These are phyloP conservation scores for Pleomassaria siparia DNA, from an alignment of 2,329 filamentous ascomycete species.

Conservation along the genomic window DNA sequence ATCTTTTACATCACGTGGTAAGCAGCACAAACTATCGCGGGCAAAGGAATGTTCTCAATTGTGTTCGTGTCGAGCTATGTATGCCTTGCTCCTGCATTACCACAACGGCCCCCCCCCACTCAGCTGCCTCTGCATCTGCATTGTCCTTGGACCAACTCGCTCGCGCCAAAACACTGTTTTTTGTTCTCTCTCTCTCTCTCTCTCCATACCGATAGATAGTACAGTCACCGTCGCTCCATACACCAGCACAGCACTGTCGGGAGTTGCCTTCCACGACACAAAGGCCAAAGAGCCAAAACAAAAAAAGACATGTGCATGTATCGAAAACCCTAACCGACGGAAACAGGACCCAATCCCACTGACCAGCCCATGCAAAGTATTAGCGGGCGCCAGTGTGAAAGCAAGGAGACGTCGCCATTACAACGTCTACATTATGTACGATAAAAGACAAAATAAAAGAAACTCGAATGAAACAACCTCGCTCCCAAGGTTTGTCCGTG, in stretches of 20 bases:
- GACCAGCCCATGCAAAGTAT: conserved; percentile 40
- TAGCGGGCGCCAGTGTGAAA: conserved; percentile 36
- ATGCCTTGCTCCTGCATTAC: conserved; percentile 30
- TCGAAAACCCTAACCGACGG: conserved; percentile 30
- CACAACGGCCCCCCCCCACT: conserved; percentile 8
- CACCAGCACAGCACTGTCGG: conserved; percentile 23
- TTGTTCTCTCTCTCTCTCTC: too few relatives aligned
- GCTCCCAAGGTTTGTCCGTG: conserved; percentile 26
- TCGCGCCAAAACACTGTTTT: conserved; percentile 15
- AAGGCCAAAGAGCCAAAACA: conserved; percentile 17
- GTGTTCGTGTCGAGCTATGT: conserved; percentile 14
- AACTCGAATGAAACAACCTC: conserved; percentile 19
- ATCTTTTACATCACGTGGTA: too few relatives aligned
- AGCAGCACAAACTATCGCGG: too few relatives aligned
- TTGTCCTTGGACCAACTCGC: conserved; percentile 1
- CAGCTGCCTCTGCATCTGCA: conserved; percentile 1
- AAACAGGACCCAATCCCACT: conserved; percentile 30
- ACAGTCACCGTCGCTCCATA: conserved; percentile 25
- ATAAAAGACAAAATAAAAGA: conserved; percentile 30
- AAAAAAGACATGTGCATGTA: conserved; percentile 40
- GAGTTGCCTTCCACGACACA: conserved; percentile 16
- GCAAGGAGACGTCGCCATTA: conserved; percentile 31
- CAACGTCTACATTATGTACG: conserved; percentile 44
- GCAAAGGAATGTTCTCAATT: conserved; percentile 11
- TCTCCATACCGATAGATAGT: conserved; percentile 25